A percentile compares a stretch with the other conserved stretches of the same genome.
Conservation (phyloP, 2,329 filamentous ascomycete species). For the Pseudogymnoascus sp. region DNA sequence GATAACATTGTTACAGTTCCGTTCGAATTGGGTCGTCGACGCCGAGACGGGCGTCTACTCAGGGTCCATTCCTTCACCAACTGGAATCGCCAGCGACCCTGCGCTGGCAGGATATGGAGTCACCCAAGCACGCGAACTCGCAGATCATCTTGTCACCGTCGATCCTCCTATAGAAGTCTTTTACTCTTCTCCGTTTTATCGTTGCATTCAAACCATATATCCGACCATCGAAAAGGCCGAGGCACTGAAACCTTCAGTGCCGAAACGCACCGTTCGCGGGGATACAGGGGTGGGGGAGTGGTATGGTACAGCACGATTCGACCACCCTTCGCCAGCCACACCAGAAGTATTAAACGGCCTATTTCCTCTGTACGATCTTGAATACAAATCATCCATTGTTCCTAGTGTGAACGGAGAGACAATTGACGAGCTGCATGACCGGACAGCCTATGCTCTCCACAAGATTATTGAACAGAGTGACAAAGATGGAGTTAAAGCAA, state of each 20-base stretch:
- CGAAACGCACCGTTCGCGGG: conserved; percentile 42
- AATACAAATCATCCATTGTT: conserved; percentile 59
- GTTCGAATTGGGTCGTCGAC: conserved; percentile 84
- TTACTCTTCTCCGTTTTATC: conserved; percentile 82
- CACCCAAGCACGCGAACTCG: conserved; percentile 74
- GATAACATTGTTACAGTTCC: conserved; percentile 55
- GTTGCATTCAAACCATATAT: conserved; percentile 76
- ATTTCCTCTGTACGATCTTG: conserved; percentile 55
- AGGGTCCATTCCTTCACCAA: conserved; percentile 69
- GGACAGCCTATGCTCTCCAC: conserved; percentile 64
- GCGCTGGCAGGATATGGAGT: conserved; percentile 83
- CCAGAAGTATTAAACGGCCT: conserved; percentile 55
- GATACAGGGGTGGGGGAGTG: conserved; percentile 70
- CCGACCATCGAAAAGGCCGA: conserved; percentile 55
- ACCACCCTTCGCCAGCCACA: conserved; percentile 72
- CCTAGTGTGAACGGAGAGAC: conserved; percentile 74
- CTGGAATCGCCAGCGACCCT: conserved; percentile 81
- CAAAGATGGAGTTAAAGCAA: conserved; percentile 57
- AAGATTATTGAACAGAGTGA: conserved; percentile 70
- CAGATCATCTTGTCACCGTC: conserved; percentile 53
- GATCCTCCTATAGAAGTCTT: conserved; percentile 66
- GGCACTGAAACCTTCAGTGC: conserved; percentile 18
- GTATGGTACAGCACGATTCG: conserved; percentile 81
- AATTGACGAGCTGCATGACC: conserved; percentile 71
- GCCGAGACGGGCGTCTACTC: conserved; percentile 72